These are phyloP conservation scores for Penicillium olsonii DNA, from an alignment of 2,329 filamentous ascomycete species.

Conservation along the genomic window DNA sequence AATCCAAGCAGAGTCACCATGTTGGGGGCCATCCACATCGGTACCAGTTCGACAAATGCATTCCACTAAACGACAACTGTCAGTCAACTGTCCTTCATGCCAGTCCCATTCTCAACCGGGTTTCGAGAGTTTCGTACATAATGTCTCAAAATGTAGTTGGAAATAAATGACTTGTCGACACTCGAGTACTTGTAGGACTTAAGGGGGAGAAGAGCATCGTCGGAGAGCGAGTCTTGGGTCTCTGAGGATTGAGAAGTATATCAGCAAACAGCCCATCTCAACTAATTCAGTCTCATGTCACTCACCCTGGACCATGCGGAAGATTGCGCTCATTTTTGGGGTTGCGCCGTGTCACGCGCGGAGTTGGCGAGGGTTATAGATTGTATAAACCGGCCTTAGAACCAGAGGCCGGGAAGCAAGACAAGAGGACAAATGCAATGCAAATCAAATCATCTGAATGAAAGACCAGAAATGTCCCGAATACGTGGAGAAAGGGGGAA, in stretches of 20 bases:
- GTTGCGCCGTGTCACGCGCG: constrained; percentile 17
- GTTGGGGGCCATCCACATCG: constrained; percentile 95
- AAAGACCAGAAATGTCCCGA: not conserved
- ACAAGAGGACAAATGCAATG: not conserved
- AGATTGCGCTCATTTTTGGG: constrained; percentile 33
- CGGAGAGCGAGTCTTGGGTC: constrained; percentile 67
- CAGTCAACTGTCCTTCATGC: not conserved
- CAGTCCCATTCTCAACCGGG: no score
- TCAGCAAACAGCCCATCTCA: not conserved
- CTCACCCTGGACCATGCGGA: constrained; percentile 40
- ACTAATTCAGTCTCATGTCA: constrained; percentile 6
- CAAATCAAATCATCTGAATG: constrained; percentile 8
- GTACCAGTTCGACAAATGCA: constrained; percentile 85
- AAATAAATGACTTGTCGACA: constrained; percentile 93
- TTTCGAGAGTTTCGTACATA: constrained; percentile 81
- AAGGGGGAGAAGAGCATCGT: constrained; percentile 86
- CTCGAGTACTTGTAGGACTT: constrained; percentile 97
- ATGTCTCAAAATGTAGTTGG: constrained; percentile 88
- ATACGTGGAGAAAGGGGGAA: constrained; percentile 8
- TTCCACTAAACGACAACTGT: constrained; percentile 71
- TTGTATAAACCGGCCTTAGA: constrained; percentile 7
- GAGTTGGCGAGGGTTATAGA: constrained; percentile 9
- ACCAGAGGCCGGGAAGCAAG: constrained; percentile 3
- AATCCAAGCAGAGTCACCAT: constrained; percentile 96
- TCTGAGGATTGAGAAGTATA: constrained; percentile 21